Conservation (phyloP, 2,329 filamentous ascomycete genomes). For the Fusarium virguliforme region DNA sequence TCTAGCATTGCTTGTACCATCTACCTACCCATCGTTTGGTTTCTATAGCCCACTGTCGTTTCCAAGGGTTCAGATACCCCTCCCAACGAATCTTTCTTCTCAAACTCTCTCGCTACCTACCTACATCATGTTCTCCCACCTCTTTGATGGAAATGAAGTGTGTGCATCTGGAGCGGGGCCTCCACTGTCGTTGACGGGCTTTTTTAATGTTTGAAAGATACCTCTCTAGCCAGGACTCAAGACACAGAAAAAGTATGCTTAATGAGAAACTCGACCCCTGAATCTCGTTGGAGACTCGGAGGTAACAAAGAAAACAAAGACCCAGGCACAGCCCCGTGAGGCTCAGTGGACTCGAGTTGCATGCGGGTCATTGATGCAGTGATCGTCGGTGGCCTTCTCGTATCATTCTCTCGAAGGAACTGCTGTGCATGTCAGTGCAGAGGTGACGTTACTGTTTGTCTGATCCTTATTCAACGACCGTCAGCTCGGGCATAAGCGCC, state of each 20-base stretch:
- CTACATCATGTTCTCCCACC: slow-evolving; percentile 40
- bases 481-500: slow-evolving; percentile 22
- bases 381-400: slow-evolving; percentile 45
- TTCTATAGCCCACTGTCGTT: slow-evolving; percentile 46
- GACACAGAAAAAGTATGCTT: slow-evolving; percentile 48
- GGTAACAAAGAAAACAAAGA: slow-evolving; percentile 25
- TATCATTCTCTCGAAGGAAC: slow-evolving; percentile 29
- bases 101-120: slow-evolving; percentile 48
- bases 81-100: slow-evolving; percentile 38
- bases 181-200: slow-evolving; percentile 44
- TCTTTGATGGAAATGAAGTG: slow-evolving; percentile 35
- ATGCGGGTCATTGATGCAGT: slow-evolving; percentile 24
- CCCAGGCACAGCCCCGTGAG: slow-evolving; percentile 17
- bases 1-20: slow-evolving; percentile 47
- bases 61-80: slow-evolving; percentile 49
- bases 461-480: slow-evolving; percentile 17
- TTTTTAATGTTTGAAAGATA: slow-evolving; percentile 50
- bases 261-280: slow-evolving; percentile 43
- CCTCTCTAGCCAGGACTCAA: slow-evolving; percentile 48
- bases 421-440: slow-evolving; percentile 19
- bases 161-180: slow-evolving; percentile 43
- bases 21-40: slow-evolving; percentile 25
- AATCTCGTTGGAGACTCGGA: slow-evolving; percentile 29
- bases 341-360: slow-evolving; percentile 18
- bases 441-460: slow-evolving; percentile 43